Conservation (phyloP, 441 rosid genomes). For the Erodium texanum region DNA sequence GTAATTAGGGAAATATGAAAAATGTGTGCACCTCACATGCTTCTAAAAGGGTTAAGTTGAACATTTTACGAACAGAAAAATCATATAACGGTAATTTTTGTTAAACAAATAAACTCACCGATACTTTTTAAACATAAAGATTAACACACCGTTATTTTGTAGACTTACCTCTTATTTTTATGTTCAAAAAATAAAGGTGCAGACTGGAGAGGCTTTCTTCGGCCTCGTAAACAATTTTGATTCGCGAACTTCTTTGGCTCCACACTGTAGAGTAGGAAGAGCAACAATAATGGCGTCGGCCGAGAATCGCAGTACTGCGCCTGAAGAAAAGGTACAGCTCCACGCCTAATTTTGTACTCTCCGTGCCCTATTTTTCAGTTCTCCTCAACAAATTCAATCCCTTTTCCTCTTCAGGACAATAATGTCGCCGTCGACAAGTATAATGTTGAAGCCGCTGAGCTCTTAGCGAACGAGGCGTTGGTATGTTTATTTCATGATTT, state of each 20-base stretch:
- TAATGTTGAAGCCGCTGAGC: conserved; percentile 66
- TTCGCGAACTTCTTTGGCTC: not conserved
- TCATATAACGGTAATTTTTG: too few species aligned
- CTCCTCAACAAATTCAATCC: not conserved
- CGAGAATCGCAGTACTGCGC: not conserved
- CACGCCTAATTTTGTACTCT: not conserved
- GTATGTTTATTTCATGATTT: conserved; percentile 19
- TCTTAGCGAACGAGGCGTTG: conserved; percentile 57
- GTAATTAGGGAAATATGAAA: too few species aligned
- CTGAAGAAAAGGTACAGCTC: conserved; percentile 4
- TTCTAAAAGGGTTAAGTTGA: too few species aligned
- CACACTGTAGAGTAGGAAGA: not conserved
- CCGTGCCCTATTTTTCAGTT: not conserved
- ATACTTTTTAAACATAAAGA: too few species aligned
- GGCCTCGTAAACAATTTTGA: not conserved
- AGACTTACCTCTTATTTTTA: too few species aligned
- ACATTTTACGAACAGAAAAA: too few species aligned
- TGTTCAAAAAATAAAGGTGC: not conserved
- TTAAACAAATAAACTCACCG: too few species aligned
- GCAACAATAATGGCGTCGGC: not conserved
- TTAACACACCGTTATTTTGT: too few species aligned
- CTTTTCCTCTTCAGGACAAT: not conserved
- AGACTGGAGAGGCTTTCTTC: not conserved
- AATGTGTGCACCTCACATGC: too few species aligned
- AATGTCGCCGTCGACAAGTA: conserved; percentile 44